Percentiles rank a stretch among this genome's conserved stretches.
phyloP scores from a whole-genome alignment of 1,139 yeast genomes.

The Candida labiduridarum region DNA sequence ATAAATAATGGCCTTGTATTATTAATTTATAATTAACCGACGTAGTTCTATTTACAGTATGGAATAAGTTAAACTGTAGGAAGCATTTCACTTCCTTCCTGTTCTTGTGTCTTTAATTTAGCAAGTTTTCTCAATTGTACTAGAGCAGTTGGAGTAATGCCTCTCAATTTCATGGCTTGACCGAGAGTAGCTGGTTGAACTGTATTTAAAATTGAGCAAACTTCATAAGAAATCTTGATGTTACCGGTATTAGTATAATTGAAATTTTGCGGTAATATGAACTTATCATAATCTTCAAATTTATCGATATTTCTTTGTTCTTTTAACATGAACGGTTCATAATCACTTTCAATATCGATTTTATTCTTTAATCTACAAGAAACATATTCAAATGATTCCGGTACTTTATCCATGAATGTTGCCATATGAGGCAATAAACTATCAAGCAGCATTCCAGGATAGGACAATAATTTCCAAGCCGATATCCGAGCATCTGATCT shows the following conservation, averaged over 20 bases:
- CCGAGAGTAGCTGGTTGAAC: conserved; percentile 90
- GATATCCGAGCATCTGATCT: conserved; percentile 34
- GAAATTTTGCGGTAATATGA: conserved; percentile 64
- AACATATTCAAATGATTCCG: conserved; percentile 29
- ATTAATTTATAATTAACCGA: too few relatives aligned
- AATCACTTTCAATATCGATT: conserved; percentile 77
- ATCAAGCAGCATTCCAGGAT: conserved; percentile 34
- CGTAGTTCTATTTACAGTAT: neutral
- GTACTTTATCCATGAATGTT: conserved; percentile 20
- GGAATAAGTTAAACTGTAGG: neutral
- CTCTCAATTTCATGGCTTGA: conserved; percentile 92
- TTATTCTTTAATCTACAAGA: conserved; percentile 59
- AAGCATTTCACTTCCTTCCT: conserved; percentile 17
- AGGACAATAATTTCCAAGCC: conserved; percentile 50
- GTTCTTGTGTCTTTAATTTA: conserved; percentile 12
- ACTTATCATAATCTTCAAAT: conserved; percentile 78
- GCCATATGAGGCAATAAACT: conserved; percentile 36
- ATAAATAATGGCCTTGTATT: neutral
- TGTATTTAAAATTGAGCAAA: conserved; percentile 65
- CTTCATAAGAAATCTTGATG: conserved; percentile 70
- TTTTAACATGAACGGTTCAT: conserved; percentile 76
- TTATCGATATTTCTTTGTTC: conserved; percentile 75
- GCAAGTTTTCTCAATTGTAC: conserved; percentile 63
- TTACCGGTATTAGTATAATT: conserved; percentile 56
- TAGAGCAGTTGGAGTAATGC: conserved; percentile 86